A percentile compares a stretch with the other conserved stretches of the same genome.
Evolutionary conservation across 1,284 basidiomycete species (phyloP).

Genomic region (Apiotrichum mycotoxinovorans): DNA sequence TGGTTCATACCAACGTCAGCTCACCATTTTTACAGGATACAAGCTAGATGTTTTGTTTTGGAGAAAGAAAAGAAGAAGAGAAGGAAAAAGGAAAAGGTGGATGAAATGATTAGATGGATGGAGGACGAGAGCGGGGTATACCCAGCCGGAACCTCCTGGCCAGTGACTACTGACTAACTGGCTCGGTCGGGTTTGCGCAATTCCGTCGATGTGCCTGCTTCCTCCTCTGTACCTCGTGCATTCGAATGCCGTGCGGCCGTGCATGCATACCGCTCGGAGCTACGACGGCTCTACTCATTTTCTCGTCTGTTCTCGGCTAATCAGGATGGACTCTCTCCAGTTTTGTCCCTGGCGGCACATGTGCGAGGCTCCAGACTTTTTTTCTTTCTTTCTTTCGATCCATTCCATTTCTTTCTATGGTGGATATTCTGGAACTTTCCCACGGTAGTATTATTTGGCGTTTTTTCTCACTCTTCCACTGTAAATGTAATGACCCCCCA

Average conservation of each 20-base stretch:
- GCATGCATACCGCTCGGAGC: too few relatives aligned
- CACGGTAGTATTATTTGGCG: constrained; percentile 10
- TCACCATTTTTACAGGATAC: constrained; percentile 21
- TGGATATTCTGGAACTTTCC: constrained; percentile 16
- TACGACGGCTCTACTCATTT: background rate
- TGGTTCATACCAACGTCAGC: background rate
- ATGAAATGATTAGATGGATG: background rate
- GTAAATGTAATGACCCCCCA: too few relatives aligned
- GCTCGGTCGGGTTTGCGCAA: too few relatives aligned
- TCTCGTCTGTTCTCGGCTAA: background rate
- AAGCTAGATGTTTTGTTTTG: background rate
- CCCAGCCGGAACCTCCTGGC: too few relatives aligned
- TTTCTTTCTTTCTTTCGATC: constrained; percentile 6
- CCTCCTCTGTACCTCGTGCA: too few relatives aligned
- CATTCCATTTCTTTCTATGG: constrained; percentile 13
- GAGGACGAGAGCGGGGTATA: background rate
- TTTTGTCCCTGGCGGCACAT: background rate
- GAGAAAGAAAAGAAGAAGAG: background rate
- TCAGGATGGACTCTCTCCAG: background rate
- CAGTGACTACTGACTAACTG: too few relatives aligned
- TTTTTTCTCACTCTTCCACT: too few relatives aligned
- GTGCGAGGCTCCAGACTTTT: background rate
- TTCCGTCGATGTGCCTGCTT: too few relatives aligned
- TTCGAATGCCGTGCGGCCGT: too few relatives aligned
- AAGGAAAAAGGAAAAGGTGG: background rate